Conservation (phyloP, 1,139 yeast genomes). For the Kluyveromyces sp. region DNA sequence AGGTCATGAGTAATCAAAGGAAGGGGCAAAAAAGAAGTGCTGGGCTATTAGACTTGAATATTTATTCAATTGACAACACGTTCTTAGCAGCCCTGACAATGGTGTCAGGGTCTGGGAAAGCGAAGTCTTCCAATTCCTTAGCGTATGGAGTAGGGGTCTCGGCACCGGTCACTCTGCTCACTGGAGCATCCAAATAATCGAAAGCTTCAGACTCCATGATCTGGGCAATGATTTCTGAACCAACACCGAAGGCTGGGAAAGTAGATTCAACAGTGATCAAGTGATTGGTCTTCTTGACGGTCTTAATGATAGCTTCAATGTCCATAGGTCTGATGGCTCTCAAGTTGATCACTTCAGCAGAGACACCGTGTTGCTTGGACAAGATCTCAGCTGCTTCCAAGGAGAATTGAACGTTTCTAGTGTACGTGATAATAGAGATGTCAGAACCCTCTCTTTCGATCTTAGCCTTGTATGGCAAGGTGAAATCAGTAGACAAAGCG, state of each 20-base stretch:
- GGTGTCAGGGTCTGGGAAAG: conserved; percentile 94
- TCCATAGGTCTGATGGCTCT: conserved; percentile 97
- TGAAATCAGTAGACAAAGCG: conserved; percentile 78
- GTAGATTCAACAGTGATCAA: conserved; percentile 95
- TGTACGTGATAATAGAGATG: conserved; percentile 81
- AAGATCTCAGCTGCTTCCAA: conserved; percentile 85
- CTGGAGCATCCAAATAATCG: conserved; percentile 97
- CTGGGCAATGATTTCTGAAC: conserved; percentile 96
- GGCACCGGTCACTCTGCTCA: conserved; percentile 97
- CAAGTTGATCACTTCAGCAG: conserved; percentile 90
- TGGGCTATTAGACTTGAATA: background rate
- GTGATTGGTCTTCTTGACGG: conserved; percentile 96
- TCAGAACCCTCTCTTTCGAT: conserved; percentile 90
- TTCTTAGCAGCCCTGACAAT: conserved; percentile 87
- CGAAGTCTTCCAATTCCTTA: conserved; percentile 91
- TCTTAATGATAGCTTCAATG: conserved; percentile 72
- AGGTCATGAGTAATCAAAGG: no score
- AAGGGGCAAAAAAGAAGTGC: background rate
- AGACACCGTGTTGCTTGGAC: conserved; percentile 76
- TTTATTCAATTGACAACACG: conserved; percentile 62
- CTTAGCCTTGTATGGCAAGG: conserved; percentile 90
- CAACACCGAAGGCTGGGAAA: conserved; percentile 97
- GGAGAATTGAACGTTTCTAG: conserved; percentile 83
- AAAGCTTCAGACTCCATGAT: conserved; percentile 98
- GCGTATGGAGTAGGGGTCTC: conserved; percentile 99